Evolutionary conservation across 2,329 filamentous ascomycete species (phyloP).

Genomic region (Trichoderma arundinaceum): DNA sequence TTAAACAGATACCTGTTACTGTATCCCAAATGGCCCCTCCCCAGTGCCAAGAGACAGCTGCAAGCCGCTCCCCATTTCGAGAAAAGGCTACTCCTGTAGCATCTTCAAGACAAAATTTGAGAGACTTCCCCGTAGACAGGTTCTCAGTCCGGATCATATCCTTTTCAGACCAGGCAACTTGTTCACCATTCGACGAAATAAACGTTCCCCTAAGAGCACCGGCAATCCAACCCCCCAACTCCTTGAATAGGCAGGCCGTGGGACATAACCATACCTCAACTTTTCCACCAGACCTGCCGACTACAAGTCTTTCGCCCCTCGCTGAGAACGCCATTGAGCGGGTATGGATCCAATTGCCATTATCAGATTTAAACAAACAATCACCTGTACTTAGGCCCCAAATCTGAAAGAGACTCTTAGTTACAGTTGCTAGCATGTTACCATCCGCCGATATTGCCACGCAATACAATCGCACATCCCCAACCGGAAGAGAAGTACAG

Average conservation of each 20-base stretch:
- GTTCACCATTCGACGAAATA: not conserved
- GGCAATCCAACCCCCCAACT: not conserved
- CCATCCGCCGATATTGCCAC: slow-evolving; percentile 13
- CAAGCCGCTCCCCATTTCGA: not conserved
- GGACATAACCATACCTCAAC: not conserved
- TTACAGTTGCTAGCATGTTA: not conserved
- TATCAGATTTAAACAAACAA: not conserved
- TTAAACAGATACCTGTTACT: not conserved
- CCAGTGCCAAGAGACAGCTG: fast-evolving
- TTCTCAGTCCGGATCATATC: not conserved
- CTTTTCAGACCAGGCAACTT: not conserved
- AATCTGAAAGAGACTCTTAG: not conserved
- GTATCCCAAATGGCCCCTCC: not conserved
- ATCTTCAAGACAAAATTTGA: not conserved
- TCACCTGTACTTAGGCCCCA: slow-evolving; percentile 3
- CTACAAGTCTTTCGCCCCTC: not conserved
- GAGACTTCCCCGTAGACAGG: not conserved
- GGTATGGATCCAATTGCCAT: fast-evolving
- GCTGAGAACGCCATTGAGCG: not conserved
- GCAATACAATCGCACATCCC: not conserved
- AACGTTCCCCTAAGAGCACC: not conserved
- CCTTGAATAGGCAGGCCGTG: not conserved
- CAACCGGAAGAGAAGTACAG: not conserved
- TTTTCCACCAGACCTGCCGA: fast-evolving
- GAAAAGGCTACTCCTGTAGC: not conserved